phyloP scores from a whole-genome alignment of 2,329 filamentous ascomycete genomes.

The Diatrype stigma region DNA sequence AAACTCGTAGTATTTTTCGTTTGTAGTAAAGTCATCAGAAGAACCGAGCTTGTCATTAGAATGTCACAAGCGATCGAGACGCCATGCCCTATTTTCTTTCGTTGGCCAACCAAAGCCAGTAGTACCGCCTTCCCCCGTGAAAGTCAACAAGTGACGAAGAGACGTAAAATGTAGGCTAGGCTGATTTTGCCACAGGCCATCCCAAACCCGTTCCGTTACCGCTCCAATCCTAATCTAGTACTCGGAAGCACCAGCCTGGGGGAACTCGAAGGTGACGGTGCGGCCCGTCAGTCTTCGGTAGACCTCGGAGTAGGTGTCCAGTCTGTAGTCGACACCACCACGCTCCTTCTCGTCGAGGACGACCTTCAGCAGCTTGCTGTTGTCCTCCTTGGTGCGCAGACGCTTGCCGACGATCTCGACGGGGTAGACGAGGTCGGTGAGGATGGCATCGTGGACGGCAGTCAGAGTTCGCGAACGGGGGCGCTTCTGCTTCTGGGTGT shows the following conservation, averaged over 20 bases:
- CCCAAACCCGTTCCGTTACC: not conserved
- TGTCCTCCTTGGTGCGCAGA: constrained; percentile 97
- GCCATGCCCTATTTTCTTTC: constrained; percentile 39
- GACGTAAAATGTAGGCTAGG: constrained; percentile 16
- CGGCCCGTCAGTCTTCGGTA: constrained; percentile 98
- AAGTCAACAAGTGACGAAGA: constrained; percentile 21
- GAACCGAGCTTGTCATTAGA: constrained; percentile 37
- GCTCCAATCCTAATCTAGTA: constrained; percentile 61
- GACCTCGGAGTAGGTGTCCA: constrained; percentile 99
- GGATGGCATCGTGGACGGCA: constrained; percentile 97
- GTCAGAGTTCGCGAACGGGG: constrained; percentile 96
- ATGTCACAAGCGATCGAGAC: constrained; percentile 48
- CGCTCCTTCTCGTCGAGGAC: constrained; percentile 99
- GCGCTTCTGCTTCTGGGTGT: constrained; percentile 97
- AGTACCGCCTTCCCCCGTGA: constrained; percentile 21
- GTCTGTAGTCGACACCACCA: constrained; percentile 97
- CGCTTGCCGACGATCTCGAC: constrained; percentile 99
- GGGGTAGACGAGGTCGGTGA: constrained; percentile 96
- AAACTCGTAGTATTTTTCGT: not conserved
- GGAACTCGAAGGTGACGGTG: constrained; percentile 97
- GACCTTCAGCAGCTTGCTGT: constrained; percentile 97
- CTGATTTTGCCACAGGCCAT: constrained; percentile 18
- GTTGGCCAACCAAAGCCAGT: constrained; percentile 19
- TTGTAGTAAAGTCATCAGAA: constrained; percentile 25
- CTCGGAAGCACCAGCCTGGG: constrained; percentile 72